Conservation (phyloP, 768 basidiomycete genomes). For the Coprinellus micaceus region DNA sequence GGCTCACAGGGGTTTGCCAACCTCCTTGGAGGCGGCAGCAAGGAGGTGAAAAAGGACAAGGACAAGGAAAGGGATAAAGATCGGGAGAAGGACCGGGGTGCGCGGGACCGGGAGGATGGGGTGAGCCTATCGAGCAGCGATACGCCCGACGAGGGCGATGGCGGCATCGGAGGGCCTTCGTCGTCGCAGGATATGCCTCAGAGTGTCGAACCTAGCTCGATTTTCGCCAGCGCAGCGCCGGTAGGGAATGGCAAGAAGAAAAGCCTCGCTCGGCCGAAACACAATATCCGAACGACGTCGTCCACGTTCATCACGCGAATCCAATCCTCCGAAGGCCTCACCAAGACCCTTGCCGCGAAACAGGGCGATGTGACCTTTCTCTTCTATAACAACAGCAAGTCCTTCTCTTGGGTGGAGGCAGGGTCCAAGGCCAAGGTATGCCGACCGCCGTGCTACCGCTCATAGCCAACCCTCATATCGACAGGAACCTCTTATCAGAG, state of each 20-base stretch:
- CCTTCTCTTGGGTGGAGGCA: conserved; percentile 81
- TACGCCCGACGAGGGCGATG: conserved; percentile 56
- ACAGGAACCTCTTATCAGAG: conserved; percentile 82
- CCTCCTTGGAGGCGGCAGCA: conserved; percentile 64
- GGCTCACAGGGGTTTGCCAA: conserved; percentile 63
- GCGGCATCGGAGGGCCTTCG: conserved; percentile 32
- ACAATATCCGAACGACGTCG: conserved; percentile 85
- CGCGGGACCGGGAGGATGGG: conserved; percentile 60
- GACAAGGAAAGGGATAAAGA: too few species aligned
- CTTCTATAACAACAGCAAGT: conserved; percentile 86
- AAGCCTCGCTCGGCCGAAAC: conserved; percentile 68
- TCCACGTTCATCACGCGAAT: conserved; percentile 90
- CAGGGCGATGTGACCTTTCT: conserved; percentile 83
- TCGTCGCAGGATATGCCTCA: conserved; percentile 39
- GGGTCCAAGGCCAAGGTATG: conserved; percentile 81
- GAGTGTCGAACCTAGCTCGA: conserved; percentile 45
- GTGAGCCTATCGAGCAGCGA: conserved; percentile 81
- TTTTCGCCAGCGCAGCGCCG: conserved; percentile 51
- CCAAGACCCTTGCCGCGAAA: conserved; percentile 66
- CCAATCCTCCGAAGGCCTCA: conserved; percentile 75
- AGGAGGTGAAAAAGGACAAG: too few species aligned
- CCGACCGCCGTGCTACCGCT: neutral
- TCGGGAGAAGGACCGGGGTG: conserved; percentile 49
- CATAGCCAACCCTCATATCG: neutral
- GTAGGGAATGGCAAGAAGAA: conserved; percentile 57